phyloP scores from a whole-genome alignment of 768 basidiomycete species.

The Exsudoporus frostii region DNA sequence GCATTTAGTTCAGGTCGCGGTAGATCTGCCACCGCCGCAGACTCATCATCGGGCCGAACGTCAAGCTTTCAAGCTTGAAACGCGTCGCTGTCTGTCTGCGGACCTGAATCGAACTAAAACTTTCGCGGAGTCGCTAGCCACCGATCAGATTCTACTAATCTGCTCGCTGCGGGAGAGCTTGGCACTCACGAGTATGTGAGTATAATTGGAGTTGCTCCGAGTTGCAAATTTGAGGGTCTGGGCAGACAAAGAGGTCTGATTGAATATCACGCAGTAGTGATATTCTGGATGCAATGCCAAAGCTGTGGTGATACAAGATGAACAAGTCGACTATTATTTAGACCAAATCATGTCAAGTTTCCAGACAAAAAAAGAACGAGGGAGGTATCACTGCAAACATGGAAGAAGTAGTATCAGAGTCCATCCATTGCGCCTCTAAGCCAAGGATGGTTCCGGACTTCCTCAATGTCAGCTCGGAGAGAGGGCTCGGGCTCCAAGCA shows the following conservation, averaged over 20 bases:
- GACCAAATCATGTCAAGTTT: constrained; percentile 6
- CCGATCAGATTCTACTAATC: background rate
- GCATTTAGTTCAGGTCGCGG: no score
- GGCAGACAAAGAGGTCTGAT: background rate
- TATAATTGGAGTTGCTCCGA: background rate
- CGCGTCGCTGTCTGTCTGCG: background rate
- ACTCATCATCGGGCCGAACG: no score
- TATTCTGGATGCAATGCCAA: background rate
- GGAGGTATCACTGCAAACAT: constrained; percentile 7
- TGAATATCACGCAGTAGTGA: background rate
- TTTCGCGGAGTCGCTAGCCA: background rate
- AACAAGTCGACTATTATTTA: constrained; percentile 8
- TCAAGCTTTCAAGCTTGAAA: background rate
- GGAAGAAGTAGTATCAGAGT: constrained; percentile 8
- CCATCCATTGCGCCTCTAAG: constrained; percentile 37
- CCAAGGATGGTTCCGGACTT: constrained; percentile 87
- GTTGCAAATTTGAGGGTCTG: background rate
- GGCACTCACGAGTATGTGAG: background rate
- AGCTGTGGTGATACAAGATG: constrained; percentile 11
- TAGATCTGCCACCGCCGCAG: no score
- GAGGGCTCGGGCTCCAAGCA: constrained; percentile 86
- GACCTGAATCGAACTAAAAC: background rate
- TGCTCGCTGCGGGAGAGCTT: background rate
- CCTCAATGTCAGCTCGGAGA: constrained; percentile 74
- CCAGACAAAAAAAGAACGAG: constrained; percentile 1